Conservation (phyloP, 1,284 basidiomycete genomes). For the Testicularia cyperi region DNA sequence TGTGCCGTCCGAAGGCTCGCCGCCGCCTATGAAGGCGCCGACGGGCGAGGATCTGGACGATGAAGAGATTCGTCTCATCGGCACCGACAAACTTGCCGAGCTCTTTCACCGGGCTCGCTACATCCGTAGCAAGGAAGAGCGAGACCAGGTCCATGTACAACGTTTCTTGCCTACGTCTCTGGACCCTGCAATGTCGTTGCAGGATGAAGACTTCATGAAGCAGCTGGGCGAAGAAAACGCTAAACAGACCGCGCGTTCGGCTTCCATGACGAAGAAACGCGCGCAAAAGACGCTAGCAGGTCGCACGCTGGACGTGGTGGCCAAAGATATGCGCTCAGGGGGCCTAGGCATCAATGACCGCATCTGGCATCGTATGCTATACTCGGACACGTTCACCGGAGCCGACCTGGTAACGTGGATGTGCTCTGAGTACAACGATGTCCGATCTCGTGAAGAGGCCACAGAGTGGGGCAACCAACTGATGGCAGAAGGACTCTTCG, state of each 20-base stretch:
- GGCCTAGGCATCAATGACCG: conserved; percentile 55
- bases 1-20: conserved; percentile 77
- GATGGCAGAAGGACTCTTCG: conserved; percentile 48
- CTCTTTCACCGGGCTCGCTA: conserved; percentile 65
- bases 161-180: conserved; percentile 57
- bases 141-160: conserved; percentile 23
- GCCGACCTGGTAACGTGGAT: conserved; percentile 58
- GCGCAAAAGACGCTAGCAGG: conserved; percentile 19
- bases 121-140: conserved; percentile 22
- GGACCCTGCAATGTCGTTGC: conserved; percentile 54
- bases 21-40: conserved; percentile 63
- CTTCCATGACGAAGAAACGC: conserved; percentile 23
- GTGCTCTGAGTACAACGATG: conserved; percentile 49
- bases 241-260: conserved; percentile 20
- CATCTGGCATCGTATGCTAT: conserved; percentile 55
- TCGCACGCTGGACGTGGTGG: conserved; percentile 28
- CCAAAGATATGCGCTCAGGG: conserved; percentile 46
- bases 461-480: conserved; percentile 46
- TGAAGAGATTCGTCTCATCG: conserved; percentile 82
- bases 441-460: conserved; percentile 52
- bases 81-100: conserved; percentile 87
- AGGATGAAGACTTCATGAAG: conserved; percentile 54
- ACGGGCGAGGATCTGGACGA: conserved; percentile 65
- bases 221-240: conserved; percentile 45
- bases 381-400: conserved; percentile 54